A percentile compares a stretch with the other conserved stretches of the same genome.
phyloP scores from a whole-genome alignment of 2,329 filamentous ascomycete species.

The Ascochyta clinopodiicola region DNA sequence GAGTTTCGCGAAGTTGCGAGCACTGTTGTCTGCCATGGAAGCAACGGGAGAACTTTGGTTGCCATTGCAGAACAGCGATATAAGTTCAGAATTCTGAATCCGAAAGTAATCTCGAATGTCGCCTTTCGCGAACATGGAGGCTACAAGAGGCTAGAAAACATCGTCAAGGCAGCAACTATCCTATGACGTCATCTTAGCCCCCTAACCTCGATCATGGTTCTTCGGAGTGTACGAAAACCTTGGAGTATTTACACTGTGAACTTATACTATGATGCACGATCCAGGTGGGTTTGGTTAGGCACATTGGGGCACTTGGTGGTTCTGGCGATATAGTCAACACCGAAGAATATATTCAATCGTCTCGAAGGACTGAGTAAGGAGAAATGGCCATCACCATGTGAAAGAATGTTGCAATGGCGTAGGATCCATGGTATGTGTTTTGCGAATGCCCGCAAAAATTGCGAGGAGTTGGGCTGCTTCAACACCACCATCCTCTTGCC shows the following conservation, averaged over 20 bases:
- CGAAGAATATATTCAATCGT: not conserved
- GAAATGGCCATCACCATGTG: slow-evolving; percentile 36
- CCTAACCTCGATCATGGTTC: too few relatives aligned
- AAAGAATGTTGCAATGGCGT: slow-evolving; percentile 39
- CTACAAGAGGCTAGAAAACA: not conserved
- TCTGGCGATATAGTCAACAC: not conserved
- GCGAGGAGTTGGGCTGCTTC: slow-evolving; percentile 43
- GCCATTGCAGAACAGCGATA: not conserved
- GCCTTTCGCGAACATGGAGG: not conserved
- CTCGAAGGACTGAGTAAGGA: too few relatives aligned
- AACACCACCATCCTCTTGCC: slow-evolving; percentile 42
- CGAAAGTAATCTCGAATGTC: too few relatives aligned
- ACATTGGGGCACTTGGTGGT: not conserved
- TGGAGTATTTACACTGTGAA: not conserved
- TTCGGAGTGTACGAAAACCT: too few relatives aligned
- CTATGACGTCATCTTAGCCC: not conserved
- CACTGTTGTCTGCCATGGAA: slow-evolving; percentile 4
- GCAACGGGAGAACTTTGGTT: not conserved
- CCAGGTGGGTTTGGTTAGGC: not conserved
- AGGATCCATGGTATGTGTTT: slow-evolving; percentile 23
- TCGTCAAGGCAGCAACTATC: not conserved
- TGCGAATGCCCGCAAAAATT: slow-evolving; percentile 43
- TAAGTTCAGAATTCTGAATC: not conserved
- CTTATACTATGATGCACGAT: not conserved
- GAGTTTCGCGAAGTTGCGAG: slow-evolving; percentile 1